These are phyloP conservation scores for Diaporthe vaccinii DNA, from an alignment of 2,329 filamentous ascomycete genomes.

Conservation along the genomic window DNA sequence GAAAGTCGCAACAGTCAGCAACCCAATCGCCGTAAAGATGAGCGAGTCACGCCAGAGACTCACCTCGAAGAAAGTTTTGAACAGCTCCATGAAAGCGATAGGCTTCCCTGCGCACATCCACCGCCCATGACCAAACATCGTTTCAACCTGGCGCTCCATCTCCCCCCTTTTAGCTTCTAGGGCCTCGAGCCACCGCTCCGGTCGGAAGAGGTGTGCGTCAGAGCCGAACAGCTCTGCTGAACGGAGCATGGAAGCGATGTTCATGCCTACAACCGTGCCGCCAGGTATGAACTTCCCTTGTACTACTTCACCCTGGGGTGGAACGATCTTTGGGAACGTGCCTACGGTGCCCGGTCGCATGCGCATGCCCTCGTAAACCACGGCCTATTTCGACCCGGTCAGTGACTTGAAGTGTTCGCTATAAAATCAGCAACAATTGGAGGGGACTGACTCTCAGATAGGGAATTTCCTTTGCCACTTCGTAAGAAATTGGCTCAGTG, in stretches of 20 bases:
- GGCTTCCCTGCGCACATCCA: slow-evolving; percentile 39
- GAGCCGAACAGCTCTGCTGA: slow-evolving; percentile 68
- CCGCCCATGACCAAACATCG: slow-evolving; percentile 64
- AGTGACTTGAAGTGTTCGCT: background rate
- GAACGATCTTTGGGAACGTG: slow-evolving; percentile 45
- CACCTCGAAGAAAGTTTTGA: slow-evolving; percentile 52
- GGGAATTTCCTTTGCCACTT: slow-evolving; percentile 54
- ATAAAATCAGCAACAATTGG: background rate
- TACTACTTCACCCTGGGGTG: slow-evolving; percentile 48
- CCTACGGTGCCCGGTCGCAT: slow-evolving; percentile 58
- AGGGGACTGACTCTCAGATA: slow-evolving; percentile 53
- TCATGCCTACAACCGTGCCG: slow-evolving; percentile 38
- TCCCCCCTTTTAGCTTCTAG: slow-evolving; percentile 54
- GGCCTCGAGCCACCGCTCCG: slow-evolving; percentile 61
- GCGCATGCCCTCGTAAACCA: slow-evolving; percentile 64
- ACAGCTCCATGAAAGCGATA: slow-evolving; percentile 37
- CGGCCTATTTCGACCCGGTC: slow-evolving; percentile 50
- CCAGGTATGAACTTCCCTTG: slow-evolving; percentile 41
- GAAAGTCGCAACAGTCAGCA: background rate
- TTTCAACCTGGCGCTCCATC: slow-evolving; percentile 60
- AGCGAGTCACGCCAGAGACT: background rate
- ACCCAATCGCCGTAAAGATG: too few species aligned
- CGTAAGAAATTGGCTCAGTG: slow-evolving; percentile 43
- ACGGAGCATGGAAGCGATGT: slow-evolving; percentile 73
- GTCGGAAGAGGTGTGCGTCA: slow-evolving; percentile 61